Conservation (phyloP, 1,284 basidiomycete genomes). For the Moesziomyces sp. region DNA sequence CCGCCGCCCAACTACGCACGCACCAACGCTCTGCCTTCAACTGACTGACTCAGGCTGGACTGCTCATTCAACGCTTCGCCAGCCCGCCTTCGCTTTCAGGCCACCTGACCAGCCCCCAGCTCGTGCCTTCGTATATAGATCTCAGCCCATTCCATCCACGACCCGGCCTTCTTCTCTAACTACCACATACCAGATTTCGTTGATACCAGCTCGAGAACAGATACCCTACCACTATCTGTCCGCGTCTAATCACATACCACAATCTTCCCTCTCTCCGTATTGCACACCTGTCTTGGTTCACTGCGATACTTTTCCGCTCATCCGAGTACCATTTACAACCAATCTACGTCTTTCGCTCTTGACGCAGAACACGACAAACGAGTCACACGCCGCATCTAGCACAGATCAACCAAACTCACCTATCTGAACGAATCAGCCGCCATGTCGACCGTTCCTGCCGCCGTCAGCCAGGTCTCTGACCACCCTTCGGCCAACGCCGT, state of each 20-base stretch:
- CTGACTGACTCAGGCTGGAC: no score
- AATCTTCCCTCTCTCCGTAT: conserved; percentile 3
- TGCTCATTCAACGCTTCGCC: not conserved
- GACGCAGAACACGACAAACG: no score
- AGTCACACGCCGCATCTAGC: no score
- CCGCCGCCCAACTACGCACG: no score
- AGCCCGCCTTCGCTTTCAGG: not conserved
- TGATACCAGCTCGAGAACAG: conserved; percentile 27
- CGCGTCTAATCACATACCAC: conserved; percentile 2
- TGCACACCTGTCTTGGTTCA: conserved; percentile 50
- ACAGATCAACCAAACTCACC: no score
- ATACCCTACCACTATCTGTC: conserved; percentile 43
- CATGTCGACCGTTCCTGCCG: conserved; percentile 42
- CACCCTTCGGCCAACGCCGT: conserved; percentile 47
- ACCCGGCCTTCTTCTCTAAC: not conserved
- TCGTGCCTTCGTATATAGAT: conserved; percentile 29
- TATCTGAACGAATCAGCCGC: not conserved
- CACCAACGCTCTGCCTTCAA: no score
- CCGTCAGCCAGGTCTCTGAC: conserved; percentile 46
- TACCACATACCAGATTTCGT: conserved; percentile 32
- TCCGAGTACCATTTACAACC: conserved; percentile 11
- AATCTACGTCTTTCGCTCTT: no score
- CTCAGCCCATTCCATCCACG: not conserved
- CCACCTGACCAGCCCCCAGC: conserved; percentile 1
- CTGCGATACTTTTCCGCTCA: conserved; percentile 17